These are phyloP conservation scores for Nasturtium officinale DNA, from an alignment of 345 rosid genomes.

Conservation along the genomic window DNA sequence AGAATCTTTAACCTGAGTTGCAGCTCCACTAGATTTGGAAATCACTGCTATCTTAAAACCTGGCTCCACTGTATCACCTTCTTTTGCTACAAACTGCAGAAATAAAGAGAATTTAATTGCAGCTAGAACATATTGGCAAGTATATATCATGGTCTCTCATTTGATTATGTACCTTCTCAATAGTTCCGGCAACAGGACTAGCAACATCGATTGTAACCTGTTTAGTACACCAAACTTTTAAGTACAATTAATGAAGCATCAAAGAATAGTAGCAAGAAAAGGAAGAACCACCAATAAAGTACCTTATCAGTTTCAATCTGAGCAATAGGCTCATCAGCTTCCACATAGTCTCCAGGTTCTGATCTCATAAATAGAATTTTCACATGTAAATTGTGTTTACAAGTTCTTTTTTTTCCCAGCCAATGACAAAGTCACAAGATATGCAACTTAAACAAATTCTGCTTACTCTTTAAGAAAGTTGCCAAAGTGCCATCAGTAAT, in stretches of 20 bases:
- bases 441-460: too few relatives aligned
- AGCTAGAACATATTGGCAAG: not conserved
- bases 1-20: not conserved
- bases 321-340: not conserved
- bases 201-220: not conserved
- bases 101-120: not conserved
- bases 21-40: not conserved
- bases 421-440: too few relatives aligned
- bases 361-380: not conserved
- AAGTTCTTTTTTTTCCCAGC: too few relatives aligned
- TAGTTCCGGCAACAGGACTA: not conserved
- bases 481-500: slow-evolving; percentile 80
- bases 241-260: not conserved
- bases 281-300: not conserved
- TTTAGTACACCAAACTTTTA: not conserved
- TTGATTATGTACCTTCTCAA: too few relatives aligned
- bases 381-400: too few relatives aligned
- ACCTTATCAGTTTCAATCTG: not conserved
- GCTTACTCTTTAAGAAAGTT: not conserved
- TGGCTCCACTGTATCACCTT: not conserved
- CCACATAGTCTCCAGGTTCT: not conserved
- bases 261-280: not conserved
- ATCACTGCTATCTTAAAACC: not conserved
- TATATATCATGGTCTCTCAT: too few relatives aligned
- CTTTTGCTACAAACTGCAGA: not conserved